Percentiles rank a stretch among this genome's conserved stretches.
Evolutionary conservation across 1,284 basidiomycete species (phyloP).

Genomic region (Cryptococcus sp.): DNA sequence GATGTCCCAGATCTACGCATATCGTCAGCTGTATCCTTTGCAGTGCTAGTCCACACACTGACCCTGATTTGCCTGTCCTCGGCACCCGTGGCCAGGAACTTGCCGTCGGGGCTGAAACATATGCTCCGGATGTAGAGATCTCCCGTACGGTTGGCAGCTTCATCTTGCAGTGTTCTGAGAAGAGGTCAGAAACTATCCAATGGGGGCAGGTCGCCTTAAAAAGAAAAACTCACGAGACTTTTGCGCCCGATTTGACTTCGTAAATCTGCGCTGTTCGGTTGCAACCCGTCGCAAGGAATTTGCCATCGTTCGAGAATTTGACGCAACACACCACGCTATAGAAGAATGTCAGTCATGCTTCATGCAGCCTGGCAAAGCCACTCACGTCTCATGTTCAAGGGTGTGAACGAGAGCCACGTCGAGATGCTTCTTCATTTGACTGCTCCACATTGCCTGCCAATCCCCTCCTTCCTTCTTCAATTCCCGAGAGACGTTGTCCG

Average conservation of each 20-base stretch:
- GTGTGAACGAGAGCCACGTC: slow-evolving; percentile 91
- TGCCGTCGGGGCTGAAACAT: slow-evolving; percentile 80
- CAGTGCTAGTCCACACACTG: slow-evolving; percentile 32
- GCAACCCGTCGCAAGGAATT: slow-evolving; percentile 85
- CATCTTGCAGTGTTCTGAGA: slow-evolving; percentile 67
- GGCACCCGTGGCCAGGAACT: slow-evolving; percentile 75
- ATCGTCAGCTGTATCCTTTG: slow-evolving; percentile 7
- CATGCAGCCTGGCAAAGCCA: slow-evolving; percentile 7
- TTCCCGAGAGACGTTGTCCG: slow-evolving; percentile 58
- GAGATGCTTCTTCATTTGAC: slow-evolving; percentile 73
- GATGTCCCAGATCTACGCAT: slow-evolving; percentile 79
- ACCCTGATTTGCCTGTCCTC: slow-evolving; percentile 82
- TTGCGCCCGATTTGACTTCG: slow-evolving; percentile 78
- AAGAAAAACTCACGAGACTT: slow-evolving; percentile 64
- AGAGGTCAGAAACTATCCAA: slow-evolving; percentile 9
- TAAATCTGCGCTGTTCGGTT: slow-evolving; percentile 88
- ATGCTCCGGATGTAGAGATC: slow-evolving; percentile 83
- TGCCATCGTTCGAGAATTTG: slow-evolving; percentile 84
- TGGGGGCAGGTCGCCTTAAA: neutral
- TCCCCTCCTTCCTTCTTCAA: slow-evolving; percentile 79
- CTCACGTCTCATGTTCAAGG: slow-evolving; percentile 86
- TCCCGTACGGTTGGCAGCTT: slow-evolving; percentile 63
- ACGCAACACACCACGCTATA: slow-evolving; percentile 88
- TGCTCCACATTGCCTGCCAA: slow-evolving; percentile 95
- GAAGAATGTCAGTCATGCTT: neutral